Evolutionary conservation across 2,329 filamentous ascomycete genomes (phyloP).

Genomic region (Aspergillus sp.): DNA sequence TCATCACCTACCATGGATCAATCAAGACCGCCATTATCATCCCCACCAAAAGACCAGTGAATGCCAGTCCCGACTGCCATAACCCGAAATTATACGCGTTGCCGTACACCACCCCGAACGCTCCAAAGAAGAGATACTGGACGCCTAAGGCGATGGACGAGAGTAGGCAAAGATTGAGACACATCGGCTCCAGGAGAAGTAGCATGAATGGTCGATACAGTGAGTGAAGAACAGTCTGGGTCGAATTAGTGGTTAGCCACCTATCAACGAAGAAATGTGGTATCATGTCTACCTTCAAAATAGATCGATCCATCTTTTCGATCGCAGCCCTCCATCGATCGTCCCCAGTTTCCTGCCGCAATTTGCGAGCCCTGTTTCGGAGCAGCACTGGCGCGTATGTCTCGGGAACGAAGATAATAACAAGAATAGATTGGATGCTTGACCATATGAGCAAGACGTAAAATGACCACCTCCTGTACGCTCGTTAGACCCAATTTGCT

Average conservation of each 20-base stretch:
- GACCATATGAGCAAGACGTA: conserved; percentile 81
- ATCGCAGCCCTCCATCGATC: conserved; percentile 70
- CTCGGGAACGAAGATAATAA: conserved; percentile 75
- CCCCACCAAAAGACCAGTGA: conserved; percentile 54
- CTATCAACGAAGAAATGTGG: neutral
- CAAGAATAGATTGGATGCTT: conserved; percentile 58
- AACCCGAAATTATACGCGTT: conserved; percentile 72
- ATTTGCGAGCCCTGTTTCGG: conserved; percentile 60
- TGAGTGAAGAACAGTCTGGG: conserved; percentile 35
- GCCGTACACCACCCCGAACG: conserved; percentile 74
- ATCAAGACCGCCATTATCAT: conserved; percentile 44
- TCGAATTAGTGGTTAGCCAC: neutral
- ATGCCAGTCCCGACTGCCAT: conserved; percentile 73
- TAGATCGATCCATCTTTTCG: conserved; percentile 67
- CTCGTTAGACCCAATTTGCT: neutral
- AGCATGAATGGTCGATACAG: conserved; percentile 71
- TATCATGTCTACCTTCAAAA: conserved; percentile 34
- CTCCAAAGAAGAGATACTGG: conserved; percentile 84
- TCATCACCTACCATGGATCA: neutral
- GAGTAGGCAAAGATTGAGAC: conserved; percentile 72
- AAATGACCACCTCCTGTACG: conserved; percentile 68
- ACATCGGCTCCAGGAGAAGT: conserved; percentile 79
- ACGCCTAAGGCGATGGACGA: conserved; percentile 78
- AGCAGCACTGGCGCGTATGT: conserved; percentile 64
- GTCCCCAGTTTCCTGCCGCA: conserved; percentile 72